Percentiles rank a stretch among this genome's conserved stretches.
These are phyloP conservation scores for rapeseed (Brassica napus) DNA, from an alignment of 345 rosid genomes.

Conservation along the genomic window DNA sequence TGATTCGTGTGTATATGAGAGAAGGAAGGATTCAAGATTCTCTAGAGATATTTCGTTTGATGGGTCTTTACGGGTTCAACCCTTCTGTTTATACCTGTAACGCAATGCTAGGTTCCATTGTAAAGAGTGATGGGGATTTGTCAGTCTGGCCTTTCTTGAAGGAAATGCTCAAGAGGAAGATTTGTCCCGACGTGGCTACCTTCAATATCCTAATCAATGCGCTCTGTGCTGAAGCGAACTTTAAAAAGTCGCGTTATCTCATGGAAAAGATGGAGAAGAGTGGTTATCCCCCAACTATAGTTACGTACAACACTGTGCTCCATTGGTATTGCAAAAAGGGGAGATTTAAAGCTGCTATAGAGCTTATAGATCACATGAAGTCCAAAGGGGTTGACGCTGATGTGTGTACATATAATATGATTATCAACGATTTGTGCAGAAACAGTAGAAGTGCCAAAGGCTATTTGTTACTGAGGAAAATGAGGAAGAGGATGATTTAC, in stretches of 20 bases:
- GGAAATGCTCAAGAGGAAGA: constrained; percentile 66
- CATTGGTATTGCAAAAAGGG: constrained; percentile 83
- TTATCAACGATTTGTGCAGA: constrained; percentile 73
- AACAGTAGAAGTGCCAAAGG: constrained; percentile 74
- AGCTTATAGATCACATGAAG: constrained; percentile 69
- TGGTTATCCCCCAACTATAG: constrained; percentile 69
- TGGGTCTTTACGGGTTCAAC: constrained; percentile 64
- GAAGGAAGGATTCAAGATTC: constrained; percentile 63
- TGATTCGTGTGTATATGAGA: constrained; percentile 67
- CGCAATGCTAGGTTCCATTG: constrained; percentile 58
- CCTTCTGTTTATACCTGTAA: constrained; percentile 78
- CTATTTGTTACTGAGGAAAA: constrained; percentile 70
- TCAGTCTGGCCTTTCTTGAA: constrained; percentile 68
- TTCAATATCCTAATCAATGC: constrained; percentile 79
- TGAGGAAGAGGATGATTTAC: constrained; percentile 66
- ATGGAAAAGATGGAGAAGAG: constrained; percentile 77
- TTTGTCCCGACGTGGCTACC: constrained; percentile 78
- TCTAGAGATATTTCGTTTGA: constrained; percentile 58
- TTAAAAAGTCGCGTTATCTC: constrained; percentile 63
- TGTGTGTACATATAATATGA: constrained; percentile 79
- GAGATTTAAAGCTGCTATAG: constrained; percentile 58
- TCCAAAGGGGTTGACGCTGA: constrained; percentile 70
- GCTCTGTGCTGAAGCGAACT: constrained; percentile 67
- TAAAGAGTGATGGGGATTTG: constrained; percentile 47
- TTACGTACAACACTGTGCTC: constrained; percentile 77